Base-by-base conservation (phyloP, 371 early-diverging fungal genomes). In the Umbelopsis sp. region DNA sequence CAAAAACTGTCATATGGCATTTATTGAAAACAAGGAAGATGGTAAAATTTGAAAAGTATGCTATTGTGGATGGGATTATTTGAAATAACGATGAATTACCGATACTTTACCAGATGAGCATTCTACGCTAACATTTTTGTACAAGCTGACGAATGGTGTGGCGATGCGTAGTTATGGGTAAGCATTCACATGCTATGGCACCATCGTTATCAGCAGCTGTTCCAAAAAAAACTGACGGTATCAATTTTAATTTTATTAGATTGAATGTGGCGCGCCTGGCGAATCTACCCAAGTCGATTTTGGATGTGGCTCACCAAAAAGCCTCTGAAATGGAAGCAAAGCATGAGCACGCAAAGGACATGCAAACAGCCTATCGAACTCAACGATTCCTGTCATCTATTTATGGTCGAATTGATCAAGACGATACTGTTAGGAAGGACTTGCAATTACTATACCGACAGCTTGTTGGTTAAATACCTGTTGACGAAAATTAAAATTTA, bases 201-300 rank as follows among this genome's bases (percentile, higher is more conserved):
- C 50, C 44, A 38, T 16, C 4, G 18, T 12, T 16, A 22, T 22
- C 22, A 29, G 6, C 2, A 29, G 35, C 18, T 6, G 8, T 25
- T 18, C 0, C 22, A 0, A 22, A 22, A 18, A 18, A 57, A 57
- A 32, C 29, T 35, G 29, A 57, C 29, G 10, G n/a, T 12, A 18
- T 16, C 57, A 35, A 57, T 57, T 57, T 35, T 57, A 57, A 57
- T 52, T 66, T n/a, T 50, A 14, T 63, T 71, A 90, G 94, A 4
- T 72, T 94, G 66, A 93, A 94, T 74, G 94, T 94, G 32, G 96
- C 96, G 5, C 83, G 90, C 25, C 74, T 94, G 66, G 96, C 96
- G 1, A 82, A 87, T 44, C 74, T 95, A 12, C 93, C 94, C 0
- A 62, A 51, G 32, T 44, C 71, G 4, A 68, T 93, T 18, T 73